Percentiles rank a stretch among this genome's conserved stretches.
These are phyloP conservation scores for Kodamaea arcana DNA, from an alignment of 1,139 yeast species.

Conservation along the genomic window DNA sequence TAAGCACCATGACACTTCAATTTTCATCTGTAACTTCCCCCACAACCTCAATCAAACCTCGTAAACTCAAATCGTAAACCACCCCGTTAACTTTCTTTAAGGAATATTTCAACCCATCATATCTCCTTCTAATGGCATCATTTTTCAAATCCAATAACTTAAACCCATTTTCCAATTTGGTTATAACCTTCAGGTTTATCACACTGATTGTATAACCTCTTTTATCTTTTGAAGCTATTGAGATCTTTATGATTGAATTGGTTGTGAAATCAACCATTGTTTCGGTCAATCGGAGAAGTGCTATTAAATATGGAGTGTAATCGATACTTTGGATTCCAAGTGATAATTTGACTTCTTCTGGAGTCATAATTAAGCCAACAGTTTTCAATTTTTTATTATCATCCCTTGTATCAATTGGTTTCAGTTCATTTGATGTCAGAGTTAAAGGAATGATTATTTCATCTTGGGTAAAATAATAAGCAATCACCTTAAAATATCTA, in stretches of 20 bases:
- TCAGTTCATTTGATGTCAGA: conserved; percentile 1
- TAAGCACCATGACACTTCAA: no score
- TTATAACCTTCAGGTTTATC: conserved; percentile 23
- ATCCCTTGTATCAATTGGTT: no score
- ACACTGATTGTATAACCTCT: conserved; percentile 21
- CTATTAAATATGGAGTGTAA: conserved; percentile 21
- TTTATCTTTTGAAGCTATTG: conserved; percentile 12
- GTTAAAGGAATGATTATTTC: conserved; percentile 4
- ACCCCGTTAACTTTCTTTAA: conserved; percentile 27
- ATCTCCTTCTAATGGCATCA: conserved; percentile 25
- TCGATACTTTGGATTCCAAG: conserved; percentile 15
- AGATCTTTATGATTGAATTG: conserved; percentile 22
- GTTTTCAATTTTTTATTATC: no score
- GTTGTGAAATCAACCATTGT: conserved; percentile 28
- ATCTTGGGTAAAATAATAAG: conserved; percentile 7
- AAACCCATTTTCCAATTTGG: conserved; percentile 26
- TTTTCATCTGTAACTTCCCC: no score
- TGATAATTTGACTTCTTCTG: conserved; percentile 13
- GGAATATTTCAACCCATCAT: conserved; percentile 29
- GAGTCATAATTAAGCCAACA: conserved; percentile 19
- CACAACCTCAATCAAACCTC: conserved; percentile 8
- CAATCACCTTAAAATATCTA: conserved; percentile 19
- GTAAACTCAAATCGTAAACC: conserved; percentile 23
- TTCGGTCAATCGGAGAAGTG: conserved; percentile 22
- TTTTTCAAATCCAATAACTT: conserved; percentile 30